Evolutionary conservation across 495 filamentous ascomycete genomes (phyloP), one percentile per base, ranked within the genome.

Genomic region (Penicillium psychrofluorescens): DNA sequence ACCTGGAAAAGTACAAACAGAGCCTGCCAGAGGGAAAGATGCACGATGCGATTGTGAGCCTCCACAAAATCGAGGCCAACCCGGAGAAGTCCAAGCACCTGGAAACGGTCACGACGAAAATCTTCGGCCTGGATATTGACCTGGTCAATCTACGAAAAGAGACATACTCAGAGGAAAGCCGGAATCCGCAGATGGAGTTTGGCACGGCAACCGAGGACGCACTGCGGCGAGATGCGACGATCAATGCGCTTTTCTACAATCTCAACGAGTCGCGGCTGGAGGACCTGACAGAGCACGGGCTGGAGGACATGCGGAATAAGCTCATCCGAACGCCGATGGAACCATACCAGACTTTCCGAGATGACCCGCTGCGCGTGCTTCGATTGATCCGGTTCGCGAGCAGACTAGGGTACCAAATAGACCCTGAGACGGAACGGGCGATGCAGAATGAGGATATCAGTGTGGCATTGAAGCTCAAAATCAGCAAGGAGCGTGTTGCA

Each of bases 31-130:
- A 47, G 28, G 54, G 58, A 13, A 56, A 63, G 36, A 44, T 56
- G 35, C 62, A 64, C 12, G 59, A 77, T 36, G 50, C 57, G 11
- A 63, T 77, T 37, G 62, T 68, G 11, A 72, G 71, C 43, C 64
- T 91, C 38, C 79, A 89, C 55, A 88, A 83, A 54, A 86, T 94
- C 51, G 80, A 86, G 43, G 82, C 81, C 38, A 97, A 99, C 56
- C 94, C 92, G 1, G 92, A 97, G 53, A 96, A 95, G 64, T 95
- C 88, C 12, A 99, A 99, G 68, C 90, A 99, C 62, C 75, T 99
- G 22, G 92, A 94, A 65, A 97, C 94, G 0, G 86, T 86, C 9
- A 95, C 87, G 2, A 90, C 83, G 2, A 85, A 72, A 49, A 77
- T 98, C 29, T 82, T 95, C 48, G 90, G 88, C 1, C 68, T 95